phyloP scores from a whole-genome alignment of 495 filamentous ascomycete genomes.

The Trichoderma orchidacearum region DNA sequence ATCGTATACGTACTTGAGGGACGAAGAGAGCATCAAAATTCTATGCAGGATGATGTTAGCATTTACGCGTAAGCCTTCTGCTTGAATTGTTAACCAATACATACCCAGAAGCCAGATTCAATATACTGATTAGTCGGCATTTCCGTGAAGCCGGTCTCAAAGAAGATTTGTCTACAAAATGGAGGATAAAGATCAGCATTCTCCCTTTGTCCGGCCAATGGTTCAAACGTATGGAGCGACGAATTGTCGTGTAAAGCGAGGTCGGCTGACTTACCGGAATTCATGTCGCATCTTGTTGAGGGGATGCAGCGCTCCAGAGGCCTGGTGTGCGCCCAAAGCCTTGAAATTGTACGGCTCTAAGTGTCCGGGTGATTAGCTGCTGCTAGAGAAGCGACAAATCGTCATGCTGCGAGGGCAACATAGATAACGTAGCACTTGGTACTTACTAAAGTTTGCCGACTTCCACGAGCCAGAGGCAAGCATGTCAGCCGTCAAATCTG shows the following conservation, averaged over 20 bases:
- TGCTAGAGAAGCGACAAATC: neutral
- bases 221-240: too few species aligned
- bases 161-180: slow-evolving; percentile 82
- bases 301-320: slow-evolving; percentile 80
- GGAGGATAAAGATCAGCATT: too few species aligned
- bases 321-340: slow-evolving; percentile 64
- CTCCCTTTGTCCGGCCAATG: too few species aligned
- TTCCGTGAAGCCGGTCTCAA: slow-evolving; percentile 79
- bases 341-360: slow-evolving; percentile 88
- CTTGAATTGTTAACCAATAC: slow-evolving; percentile 45
- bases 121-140: slow-evolving; percentile 74
- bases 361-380: neutral
- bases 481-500: slow-evolving; percentile 91
- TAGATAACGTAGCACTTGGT: too few species aligned
- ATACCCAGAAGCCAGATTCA: slow-evolving; percentile 83
- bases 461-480: slow-evolving; percentile 69
- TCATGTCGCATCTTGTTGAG: slow-evolving; percentile 89
- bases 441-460: slow-evolving; percentile 55
- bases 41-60: slow-evolving; percentile 3
- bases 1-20: slow-evolving; percentile 38
- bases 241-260: too few species aligned
- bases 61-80: neutral
- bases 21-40: slow-evolving; percentile 97
- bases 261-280: slow-evolving; percentile 42
- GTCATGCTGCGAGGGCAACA: too few species aligned